phyloP scores from a whole-genome alignment of 169 alveolate genomes.

The Eimeria tenella region DNA sequence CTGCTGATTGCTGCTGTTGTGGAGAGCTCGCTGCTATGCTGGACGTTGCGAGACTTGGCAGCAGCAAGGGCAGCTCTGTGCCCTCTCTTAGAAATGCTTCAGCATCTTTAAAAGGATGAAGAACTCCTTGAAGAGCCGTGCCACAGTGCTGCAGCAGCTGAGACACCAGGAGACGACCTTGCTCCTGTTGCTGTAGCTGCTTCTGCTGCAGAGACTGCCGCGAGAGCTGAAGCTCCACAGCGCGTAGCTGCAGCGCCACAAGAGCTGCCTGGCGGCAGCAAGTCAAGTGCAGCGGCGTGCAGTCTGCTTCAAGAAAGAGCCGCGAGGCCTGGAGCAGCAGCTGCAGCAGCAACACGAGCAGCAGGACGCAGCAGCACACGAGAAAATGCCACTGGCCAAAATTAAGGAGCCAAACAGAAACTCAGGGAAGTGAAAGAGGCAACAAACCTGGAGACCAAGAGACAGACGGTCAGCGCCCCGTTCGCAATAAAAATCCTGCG shows the following conservation, averaged over 20 bases:
- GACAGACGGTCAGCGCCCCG: constrained; percentile 47
- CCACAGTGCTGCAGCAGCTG: constrained; percentile 64
- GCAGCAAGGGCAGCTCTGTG: constrained; percentile 8
- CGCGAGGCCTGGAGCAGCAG: constrained; percentile 72
- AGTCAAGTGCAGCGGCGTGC: constrained; percentile 62
- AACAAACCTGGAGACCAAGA: constrained; percentile 62
- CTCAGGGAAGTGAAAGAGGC: not conserved
- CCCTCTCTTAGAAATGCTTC: constrained; percentile 27
- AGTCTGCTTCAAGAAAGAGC: constrained; percentile 60
- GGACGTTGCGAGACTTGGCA: not conserved
- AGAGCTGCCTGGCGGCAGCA: constrained; percentile 76
- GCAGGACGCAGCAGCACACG: constrained; percentile 14
- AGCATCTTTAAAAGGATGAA: constrained; percentile 43
- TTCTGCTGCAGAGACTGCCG: constrained; percentile 54
- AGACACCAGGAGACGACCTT: constrained; percentile 40
- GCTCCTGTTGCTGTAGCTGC: constrained; percentile 36
- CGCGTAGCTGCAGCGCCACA: constrained; percentile 77
- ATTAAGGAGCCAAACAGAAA: not conserved
- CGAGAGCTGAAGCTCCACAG: constrained; percentile 71
- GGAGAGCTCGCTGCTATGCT: not conserved
- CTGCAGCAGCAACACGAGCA: constrained; percentile 63
- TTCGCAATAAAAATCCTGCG: constrained; percentile 21
- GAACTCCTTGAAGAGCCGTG: not conserved
- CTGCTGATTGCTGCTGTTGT: not conserved
- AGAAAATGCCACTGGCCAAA: not conserved